phyloP scores from a whole-genome alignment of 495 filamentous ascomycete species.

The Penicillium roqueforti region DNA sequence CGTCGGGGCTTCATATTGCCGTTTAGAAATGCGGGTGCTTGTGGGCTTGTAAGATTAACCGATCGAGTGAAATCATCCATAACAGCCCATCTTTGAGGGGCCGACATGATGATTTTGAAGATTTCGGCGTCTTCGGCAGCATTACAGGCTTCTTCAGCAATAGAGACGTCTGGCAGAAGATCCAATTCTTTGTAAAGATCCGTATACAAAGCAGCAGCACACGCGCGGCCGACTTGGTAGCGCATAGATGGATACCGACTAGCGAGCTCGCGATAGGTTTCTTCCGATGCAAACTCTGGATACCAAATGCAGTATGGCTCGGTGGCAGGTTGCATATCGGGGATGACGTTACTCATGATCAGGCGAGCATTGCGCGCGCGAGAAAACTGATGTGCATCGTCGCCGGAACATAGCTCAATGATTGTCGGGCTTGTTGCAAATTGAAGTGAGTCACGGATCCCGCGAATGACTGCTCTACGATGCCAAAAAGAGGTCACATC shows the following conservation, averaged over 20 bases:
- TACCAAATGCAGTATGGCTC: constrained; percentile 45
- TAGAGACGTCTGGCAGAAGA: constrained; percentile 22
- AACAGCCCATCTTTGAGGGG: constrained; percentile 18
- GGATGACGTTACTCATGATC: constrained; percentile 39
- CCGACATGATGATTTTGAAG: constrained; percentile 25
- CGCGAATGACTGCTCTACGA: constrained; percentile 14
- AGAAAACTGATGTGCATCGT: constrained; percentile 13
- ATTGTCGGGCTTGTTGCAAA: constrained; percentile 16
- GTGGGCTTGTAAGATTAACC: constrained; percentile 16
- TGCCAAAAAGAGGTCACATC: constrained; percentile 15
- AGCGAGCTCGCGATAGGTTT: constrained; percentile 28
- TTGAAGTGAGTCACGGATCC: constrained; percentile 14
- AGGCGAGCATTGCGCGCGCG: constrained; percentile 28
- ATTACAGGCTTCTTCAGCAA: constrained; percentile 28
- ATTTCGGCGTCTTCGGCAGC: constrained; percentile 19
- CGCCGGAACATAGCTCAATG: constrained; percentile 16
- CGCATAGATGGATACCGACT: constrained; percentile 15
- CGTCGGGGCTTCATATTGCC: constrained; percentile 27
- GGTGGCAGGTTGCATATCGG: constrained; percentile 26
- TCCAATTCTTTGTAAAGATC: constrained; percentile 29
- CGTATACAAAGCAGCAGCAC: constrained; percentile 27
- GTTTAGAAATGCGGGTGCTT: constrained; percentile 22
- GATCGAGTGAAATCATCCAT: constrained; percentile 29
- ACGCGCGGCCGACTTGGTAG: constrained; percentile 26
- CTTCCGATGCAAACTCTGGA: constrained; percentile 31